Percentiles rank a stretch among this genome's conserved stretches.
Conservation (phyloP, 2,329 filamentous ascomycete species). For the Colletotrichum sp. region DNA sequence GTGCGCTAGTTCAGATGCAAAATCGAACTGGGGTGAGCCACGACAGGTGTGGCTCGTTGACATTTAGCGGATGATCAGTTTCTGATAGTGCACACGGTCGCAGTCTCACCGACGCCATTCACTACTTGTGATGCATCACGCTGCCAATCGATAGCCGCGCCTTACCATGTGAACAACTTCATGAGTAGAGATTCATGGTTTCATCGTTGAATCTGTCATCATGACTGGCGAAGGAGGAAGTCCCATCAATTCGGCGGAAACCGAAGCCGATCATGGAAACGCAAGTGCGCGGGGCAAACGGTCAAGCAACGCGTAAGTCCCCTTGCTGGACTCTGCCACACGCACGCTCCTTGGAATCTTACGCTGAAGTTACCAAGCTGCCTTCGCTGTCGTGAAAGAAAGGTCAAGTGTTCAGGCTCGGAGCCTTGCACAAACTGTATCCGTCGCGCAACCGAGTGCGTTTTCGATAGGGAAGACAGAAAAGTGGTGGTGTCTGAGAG, state of each 20-base stretch:
- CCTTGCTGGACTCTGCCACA: not conserved
- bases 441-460: not conserved
- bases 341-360: not conserved
- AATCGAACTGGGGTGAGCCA: not conserved
- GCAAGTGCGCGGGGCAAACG: not conserved
- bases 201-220: not conserved
- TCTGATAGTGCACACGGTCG: not conserved
- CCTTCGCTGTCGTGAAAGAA: constrained; percentile 7
- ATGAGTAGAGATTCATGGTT: not conserved
- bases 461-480: constrained; percentile 14
- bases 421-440: constrained; percentile 3
- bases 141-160: not conserved
- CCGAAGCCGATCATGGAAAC: not conserved
- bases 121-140: not conserved
- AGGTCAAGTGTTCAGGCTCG: constrained; percentile 9
- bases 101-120: not conserved
- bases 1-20: not conserved
- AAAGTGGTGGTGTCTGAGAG: constrained; percentile 14
- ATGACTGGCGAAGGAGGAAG: not conserved
- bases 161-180: not conserved
- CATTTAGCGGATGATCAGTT: not conserved
- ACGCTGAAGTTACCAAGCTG: not conserved
- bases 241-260: not conserved
- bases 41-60: not conserved
- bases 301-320: not conserved